Conservation (phyloP, 768 basidiomycete species). For the Kwoniella sp. region DNA sequence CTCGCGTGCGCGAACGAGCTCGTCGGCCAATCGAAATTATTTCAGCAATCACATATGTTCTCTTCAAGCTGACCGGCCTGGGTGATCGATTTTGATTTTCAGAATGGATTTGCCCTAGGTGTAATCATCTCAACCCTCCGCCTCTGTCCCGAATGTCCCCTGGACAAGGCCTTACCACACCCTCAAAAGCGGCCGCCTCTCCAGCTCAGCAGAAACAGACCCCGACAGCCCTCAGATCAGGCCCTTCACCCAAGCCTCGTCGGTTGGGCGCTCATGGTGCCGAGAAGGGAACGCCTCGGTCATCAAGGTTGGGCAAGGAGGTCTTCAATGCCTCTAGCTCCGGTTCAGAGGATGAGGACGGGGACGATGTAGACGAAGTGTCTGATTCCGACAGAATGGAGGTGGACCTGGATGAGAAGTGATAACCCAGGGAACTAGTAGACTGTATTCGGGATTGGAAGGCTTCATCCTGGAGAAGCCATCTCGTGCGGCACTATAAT, state of each 20-base stretch:
- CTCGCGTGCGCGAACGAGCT: too few relatives aligned
- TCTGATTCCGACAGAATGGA: constrained; percentile 38
- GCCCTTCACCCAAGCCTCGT: constrained; percentile 34
- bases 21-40: too few relatives aligned
- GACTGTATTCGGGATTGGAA: too few relatives aligned
- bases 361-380: constrained; percentile 18
- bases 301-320: constrained; percentile 39
- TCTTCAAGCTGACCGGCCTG: too few relatives aligned
- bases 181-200: constrained; percentile 17
- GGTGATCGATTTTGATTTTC: too few relatives aligned
- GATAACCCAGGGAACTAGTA: background rate
- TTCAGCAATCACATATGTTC: too few relatives aligned
- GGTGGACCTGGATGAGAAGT: constrained; percentile 23
- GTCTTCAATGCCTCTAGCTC: constrained; percentile 33
- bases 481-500: too few relatives aligned
- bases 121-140: constrained; percentile 53
- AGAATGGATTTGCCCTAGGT: constrained; percentile 37
- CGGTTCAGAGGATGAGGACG: constrained; percentile 23
- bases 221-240: background rate
- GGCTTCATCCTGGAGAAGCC: too few relatives aligned
- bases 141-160: constrained; percentile 32
- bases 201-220: constrained; percentile 23
- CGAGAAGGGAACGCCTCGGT: constrained; percentile 30
- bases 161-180: background rate
- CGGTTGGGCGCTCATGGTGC: constrained; percentile 17